Conservation (phyloP, 305 asterid species). For the Fraxinus platypoda region DNA sequence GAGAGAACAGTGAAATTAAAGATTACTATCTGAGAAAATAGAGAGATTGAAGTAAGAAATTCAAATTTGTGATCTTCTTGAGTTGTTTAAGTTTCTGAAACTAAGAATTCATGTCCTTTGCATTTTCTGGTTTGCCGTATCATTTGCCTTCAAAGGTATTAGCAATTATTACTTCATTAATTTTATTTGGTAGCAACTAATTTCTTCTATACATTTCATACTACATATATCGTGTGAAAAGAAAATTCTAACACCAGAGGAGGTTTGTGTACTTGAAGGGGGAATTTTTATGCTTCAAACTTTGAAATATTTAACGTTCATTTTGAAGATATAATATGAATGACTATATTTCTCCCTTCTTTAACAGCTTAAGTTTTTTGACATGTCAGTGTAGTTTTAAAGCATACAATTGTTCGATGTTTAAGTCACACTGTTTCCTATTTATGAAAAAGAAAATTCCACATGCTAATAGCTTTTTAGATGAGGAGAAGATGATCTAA, state of each 20-base stretch:
- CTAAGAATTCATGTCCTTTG: not conserved
- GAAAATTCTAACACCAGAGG: not conserved
- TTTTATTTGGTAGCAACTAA: not conserved
- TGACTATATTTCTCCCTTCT: not conserved
- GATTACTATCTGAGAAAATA: not conserved
- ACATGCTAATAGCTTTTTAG: not conserved
- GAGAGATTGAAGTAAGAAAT: not conserved
- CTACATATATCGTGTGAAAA: not conserved
- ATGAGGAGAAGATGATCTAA: not conserved
- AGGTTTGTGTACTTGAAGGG: not conserved
- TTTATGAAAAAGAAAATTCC: no score
- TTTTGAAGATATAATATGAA: not conserved
- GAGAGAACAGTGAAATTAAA: not conserved
- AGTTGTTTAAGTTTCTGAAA: not conserved
- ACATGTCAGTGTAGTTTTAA: not conserved
- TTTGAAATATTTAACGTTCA: not conserved
- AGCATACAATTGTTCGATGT: not conserved
- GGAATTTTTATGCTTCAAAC: not conserved
- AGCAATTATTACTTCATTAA: not conserved
- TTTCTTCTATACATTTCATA: not conserved
- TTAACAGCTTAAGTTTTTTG: not conserved
- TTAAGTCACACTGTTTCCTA: not conserved
- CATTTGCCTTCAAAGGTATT: not conserved
- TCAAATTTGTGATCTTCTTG: not conserved
- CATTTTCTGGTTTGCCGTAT: not conserved